Evolutionary conservation across 129 eudicot genomes (phyloP), one percentile per base, ranked within the genome.

Genomic region (Flaveria brownii): DNA sequence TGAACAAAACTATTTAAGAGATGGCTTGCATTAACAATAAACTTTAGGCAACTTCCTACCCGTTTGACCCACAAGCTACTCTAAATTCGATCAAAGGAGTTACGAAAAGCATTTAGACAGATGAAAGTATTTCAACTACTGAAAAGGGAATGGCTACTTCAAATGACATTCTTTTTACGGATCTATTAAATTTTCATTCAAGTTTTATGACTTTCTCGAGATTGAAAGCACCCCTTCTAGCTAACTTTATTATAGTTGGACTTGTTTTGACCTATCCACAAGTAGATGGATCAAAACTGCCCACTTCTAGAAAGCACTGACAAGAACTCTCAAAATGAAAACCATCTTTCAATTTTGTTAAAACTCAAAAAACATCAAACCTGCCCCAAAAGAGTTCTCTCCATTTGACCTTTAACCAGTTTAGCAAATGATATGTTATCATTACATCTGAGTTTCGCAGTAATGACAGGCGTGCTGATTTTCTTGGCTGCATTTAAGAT

Each of bases 391-490:
- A 86, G 74, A 42, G 99, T 94, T 82, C 88, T 89, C 78, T 94
- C 96, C 77, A 94, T 89, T 66, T 88, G 93, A 59, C 84, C 97
- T 81, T 91, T 91, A 30, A 89, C 87, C 39, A 86, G 50, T 74
- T 81, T 85, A 22, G 92, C 97, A 43, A 47, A 42, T 59, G 83
- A 76, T 57, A 77, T 42, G 79, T 78, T 81, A 73, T 80, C 76
- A 63, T 82, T 73, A 82, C 77, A 41, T 61, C 77, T 84, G 55
- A 94, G 92, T 49, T 65, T 73, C 15, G 99, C 91, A 57, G 87
- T 87, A 77, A 94, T 89, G 80, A 94, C 83, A 13, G 99, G 99
- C 20, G 99, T 94, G 43, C 89, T 91, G 74, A 94, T 94, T 56
- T 78, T 89, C 86, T 91, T 91, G 80, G 96, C 84, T 68, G 96